Evolutionary conservation across 768 basidiomycete genomes (phyloP).

Genomic region (Suillus subaureus): DNA sequence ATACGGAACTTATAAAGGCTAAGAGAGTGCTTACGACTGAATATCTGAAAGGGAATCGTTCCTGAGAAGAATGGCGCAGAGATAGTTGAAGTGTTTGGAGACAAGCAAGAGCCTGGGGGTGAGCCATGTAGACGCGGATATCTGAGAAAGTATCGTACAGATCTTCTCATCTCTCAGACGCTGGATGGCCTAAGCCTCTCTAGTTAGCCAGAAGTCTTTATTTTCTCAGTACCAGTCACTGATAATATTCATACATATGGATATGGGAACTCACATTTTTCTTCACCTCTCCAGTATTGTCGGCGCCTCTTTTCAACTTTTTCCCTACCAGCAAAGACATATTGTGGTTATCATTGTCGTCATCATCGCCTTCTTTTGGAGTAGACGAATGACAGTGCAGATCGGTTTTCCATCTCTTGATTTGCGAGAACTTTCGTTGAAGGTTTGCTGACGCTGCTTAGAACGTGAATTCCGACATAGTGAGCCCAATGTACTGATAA

Average conservation of each 20-base stretch:
- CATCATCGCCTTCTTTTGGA: conserved; percentile 47
- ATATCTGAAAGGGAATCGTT: conserved; percentile 95
- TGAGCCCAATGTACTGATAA: conserved; percentile 64
- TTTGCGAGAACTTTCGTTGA: conserved; percentile 28
- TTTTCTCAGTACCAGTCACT: conserved; percentile 10
- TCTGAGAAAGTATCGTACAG: conserved; percentile 62
- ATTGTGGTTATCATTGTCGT: conserved; percentile 55
- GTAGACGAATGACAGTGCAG: conserved; percentile 21
- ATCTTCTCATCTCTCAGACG: conserved; percentile 72
- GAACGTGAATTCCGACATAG: conserved; percentile 80
- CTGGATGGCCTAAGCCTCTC: conserved; percentile 76
- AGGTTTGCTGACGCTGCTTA: conserved; percentile 47
- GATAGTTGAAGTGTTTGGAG: conserved; percentile 84
- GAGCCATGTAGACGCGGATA: conserved; percentile 71
- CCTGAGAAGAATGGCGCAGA: conserved; percentile 80
- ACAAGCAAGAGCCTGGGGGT: conserved; percentile 88
- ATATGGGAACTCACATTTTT: conserved; percentile 75
- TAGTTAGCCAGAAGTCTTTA: conserved; percentile 74
- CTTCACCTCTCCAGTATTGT: conserved; percentile 80
- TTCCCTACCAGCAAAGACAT: conserved; percentile 48
- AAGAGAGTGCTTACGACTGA: too few species aligned
- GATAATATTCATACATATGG: neutral
- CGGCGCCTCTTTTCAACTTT: conserved; percentile 77
- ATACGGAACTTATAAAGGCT: too few species aligned
- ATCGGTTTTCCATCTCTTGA: conserved; percentile 43